phyloP scores from a whole-genome alignment of 768 basidiomycete species.

The Serendipita sp. region DNA sequence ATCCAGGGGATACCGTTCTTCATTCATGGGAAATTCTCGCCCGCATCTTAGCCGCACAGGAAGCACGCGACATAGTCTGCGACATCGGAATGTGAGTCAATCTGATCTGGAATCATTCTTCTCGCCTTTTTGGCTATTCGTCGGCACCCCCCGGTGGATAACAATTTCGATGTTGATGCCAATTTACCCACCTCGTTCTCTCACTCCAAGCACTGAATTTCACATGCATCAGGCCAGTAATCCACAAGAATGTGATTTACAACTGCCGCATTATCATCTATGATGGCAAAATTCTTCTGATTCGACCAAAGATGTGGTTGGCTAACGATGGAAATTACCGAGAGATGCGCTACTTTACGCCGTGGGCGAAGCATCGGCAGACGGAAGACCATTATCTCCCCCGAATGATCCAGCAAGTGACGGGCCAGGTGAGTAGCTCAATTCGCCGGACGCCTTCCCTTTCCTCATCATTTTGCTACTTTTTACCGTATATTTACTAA shows the following conservation, averaged over 20 bases:
- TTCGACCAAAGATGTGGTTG: constrained; percentile 99
- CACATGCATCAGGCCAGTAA: constrained; percentile 56
- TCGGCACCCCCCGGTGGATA: not conserved
- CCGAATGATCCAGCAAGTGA: constrained; percentile 72
- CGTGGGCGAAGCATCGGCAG: constrained; percentile 81
- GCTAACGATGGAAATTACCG: constrained; percentile 98
- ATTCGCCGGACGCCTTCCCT: not conserved
- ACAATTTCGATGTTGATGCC: not conserved
- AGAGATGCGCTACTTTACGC: constrained; percentile 74
- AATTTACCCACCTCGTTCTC: not conserved
- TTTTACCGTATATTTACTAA: not conserved
- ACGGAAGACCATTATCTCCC: constrained; percentile 90
- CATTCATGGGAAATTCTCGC: constrained; percentile 97
- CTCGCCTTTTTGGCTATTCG: not conserved
- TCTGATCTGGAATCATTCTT: not conserved
- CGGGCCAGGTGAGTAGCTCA: constrained; percentile 52
- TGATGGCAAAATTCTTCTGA: constrained; percentile 75
- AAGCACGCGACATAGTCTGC: constrained; percentile 73
- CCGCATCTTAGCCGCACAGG: constrained; percentile 71
- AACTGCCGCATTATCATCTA: constrained; percentile 89
- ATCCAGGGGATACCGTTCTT: constrained; percentile 77
- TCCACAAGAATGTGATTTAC: constrained; percentile 96
- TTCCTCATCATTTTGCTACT: not conserved
- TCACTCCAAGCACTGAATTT: not conserved
- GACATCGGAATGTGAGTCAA: constrained; percentile 83